Evolutionary conservation across 768 basidiomycete genomes (phyloP).

Genomic region (Agrocybe praecox): DNA sequence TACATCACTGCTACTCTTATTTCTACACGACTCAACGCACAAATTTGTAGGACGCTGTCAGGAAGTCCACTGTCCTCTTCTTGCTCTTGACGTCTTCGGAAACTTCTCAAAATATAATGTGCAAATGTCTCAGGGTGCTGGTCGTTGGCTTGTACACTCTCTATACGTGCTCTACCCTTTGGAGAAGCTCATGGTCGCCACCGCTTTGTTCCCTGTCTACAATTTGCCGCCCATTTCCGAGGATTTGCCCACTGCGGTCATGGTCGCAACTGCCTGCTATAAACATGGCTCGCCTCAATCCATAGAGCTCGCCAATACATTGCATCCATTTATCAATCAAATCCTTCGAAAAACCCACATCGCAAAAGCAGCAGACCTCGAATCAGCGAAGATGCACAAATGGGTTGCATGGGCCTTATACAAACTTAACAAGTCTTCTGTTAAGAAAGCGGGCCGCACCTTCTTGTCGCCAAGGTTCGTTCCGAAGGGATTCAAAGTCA

Average conservation of each 20-base stretch:
- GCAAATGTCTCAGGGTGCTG: conserved; percentile 50
- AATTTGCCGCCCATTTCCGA: conserved; percentile 51
- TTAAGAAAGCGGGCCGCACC: neutral
- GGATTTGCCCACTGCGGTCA: conserved; percentile 60
- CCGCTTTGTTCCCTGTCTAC: conserved; percentile 58
- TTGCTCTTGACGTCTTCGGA: conserved; percentile 64
- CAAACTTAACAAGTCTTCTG: conserved; percentile 12
- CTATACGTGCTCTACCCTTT: conserved; percentile 51
- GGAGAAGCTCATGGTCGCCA: conserved; percentile 47
- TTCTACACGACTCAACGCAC: neutral
- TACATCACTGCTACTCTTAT: conserved; percentile 14
- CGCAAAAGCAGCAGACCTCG: conserved; percentile 3
- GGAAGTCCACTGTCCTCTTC: conserved; percentile 52
- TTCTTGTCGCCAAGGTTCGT: conserved; percentile 3
- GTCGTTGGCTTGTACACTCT: conserved; percentile 58
- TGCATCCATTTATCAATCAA: conserved; percentile 10
- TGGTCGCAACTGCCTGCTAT: conserved; percentile 59
- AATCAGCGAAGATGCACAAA: conserved; percentile 15
- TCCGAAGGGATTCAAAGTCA: neutral
- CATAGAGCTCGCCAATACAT: conserved; percentile 12
- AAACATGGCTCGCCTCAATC: conserved; percentile 44
- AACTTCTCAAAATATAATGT: conserved; percentile 65
- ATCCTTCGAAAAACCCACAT: conserved; percentile 10
- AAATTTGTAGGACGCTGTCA: conserved; percentile 56
- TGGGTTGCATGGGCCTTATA: conserved; percentile 18